phyloP scores from a whole-genome alignment of 2,329 filamentous ascomycete genomes.

The Fusarium austroafricanum region DNA sequence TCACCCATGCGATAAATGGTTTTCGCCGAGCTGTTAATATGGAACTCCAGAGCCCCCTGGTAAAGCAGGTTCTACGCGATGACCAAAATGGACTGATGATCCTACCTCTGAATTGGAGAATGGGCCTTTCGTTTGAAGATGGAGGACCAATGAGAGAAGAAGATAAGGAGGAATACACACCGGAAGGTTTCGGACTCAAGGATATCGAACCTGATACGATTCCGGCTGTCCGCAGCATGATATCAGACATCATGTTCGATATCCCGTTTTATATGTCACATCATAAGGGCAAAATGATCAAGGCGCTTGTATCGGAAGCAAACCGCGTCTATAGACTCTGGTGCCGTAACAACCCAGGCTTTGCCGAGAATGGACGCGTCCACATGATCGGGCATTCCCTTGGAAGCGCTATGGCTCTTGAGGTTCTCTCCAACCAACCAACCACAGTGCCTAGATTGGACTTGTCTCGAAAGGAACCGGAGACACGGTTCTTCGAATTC shows the following conservation, averaged over 20 bases:
- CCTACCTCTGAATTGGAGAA: conserved; percentile 92
- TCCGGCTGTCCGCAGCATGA: conserved; percentile 90
- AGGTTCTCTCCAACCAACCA: conserved; percentile 90
- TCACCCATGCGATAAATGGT: conserved; percentile 93
- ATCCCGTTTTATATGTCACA: conserved; percentile 98
- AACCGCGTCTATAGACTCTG: conserved; percentile 96
- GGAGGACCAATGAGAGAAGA: conserved; percentile 70
- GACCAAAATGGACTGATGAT: conserved; percentile 94
- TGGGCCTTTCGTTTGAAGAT: conserved; percentile 88
- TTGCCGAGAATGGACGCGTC: conserved; percentile 82
- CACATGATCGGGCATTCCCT: conserved; percentile 95
- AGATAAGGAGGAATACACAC: conserved; percentile 63
- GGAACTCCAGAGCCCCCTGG: conserved; percentile 78
- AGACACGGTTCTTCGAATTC: conserved; percentile 82
- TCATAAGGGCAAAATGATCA: conserved; percentile 94
- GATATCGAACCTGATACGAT: conserved; percentile 94
- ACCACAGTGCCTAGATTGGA: conserved; percentile 71
- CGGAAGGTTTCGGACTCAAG: conserved; percentile 74
- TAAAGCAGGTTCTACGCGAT: conserved; percentile 80
- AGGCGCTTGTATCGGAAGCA: conserved; percentile 87
- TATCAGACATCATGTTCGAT: conserved; percentile 98
- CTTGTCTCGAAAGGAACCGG: conserved; percentile 53
- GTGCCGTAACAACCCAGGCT: conserved; percentile 93
- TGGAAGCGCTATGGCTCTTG: conserved; percentile 93
- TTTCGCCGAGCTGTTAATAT: conserved; percentile 89